Percentiles rank a stretch among this genome's conserved stretches.
These are phyloP conservation scores for Laburnicola sp. DNA, from an alignment of 2,329 filamentous ascomycete genomes.

Conservation along the genomic window DNA sequence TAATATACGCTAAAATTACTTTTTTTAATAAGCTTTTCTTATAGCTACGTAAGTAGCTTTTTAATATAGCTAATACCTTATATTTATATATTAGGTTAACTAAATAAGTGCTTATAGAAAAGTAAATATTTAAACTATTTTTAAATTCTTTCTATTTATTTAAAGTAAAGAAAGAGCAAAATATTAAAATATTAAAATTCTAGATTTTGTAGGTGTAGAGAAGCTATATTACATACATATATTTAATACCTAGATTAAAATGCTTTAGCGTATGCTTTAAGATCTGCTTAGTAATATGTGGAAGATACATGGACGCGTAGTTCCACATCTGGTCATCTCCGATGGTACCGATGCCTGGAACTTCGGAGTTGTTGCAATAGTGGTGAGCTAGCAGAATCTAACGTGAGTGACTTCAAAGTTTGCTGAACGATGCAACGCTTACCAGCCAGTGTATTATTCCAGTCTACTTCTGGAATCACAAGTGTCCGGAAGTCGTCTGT, in stretches of 20 bases:
- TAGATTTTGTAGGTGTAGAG: conserved; percentile 59
- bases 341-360: conserved; percentile 36
- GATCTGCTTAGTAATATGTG: conserved; percentile 51
- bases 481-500: conserved; percentile 53
- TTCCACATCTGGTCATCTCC: conserved; percentile 49
- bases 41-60: conserved; percentile 55
- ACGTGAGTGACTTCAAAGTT: neutral
- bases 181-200: conserved; percentile 55
- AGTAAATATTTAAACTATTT: conserved; percentile 57
- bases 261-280: conserved; percentile 52
- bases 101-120: conserved; percentile 53
- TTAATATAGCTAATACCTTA: conserved; percentile 59
- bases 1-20: conserved; percentile 51
- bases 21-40: conserved; percentile 51
- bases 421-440: neutral
- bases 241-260: conserved; percentile 55
- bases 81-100: conserved; percentile 56
- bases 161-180: conserved; percentile 58
- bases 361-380: conserved; percentile 11
- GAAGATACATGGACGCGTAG: conserved; percentile 54
- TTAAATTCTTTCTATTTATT: conserved; percentile 61
- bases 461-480: conserved; percentile 56
- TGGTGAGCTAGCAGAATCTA: conserved; percentile 6
- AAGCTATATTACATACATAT: conserved; percentile 54
- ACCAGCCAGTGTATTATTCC: conserved; percentile 49